Base-by-base conservation (phyloP, 257 asterid species). In the Scutellaria minor region DNA sequence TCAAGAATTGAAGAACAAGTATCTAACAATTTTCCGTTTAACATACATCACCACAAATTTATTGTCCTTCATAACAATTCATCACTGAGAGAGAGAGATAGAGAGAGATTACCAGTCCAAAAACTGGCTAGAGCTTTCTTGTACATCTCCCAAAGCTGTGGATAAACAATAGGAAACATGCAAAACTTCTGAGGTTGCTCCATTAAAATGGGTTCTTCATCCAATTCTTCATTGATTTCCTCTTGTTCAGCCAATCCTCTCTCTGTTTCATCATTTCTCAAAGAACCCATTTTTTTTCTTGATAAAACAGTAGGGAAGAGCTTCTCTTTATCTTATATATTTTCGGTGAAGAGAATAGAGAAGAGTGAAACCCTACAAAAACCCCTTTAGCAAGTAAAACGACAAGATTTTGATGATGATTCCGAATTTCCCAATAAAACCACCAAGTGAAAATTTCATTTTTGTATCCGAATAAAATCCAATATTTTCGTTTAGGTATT, bases 61-160 rank as follows among this genome's bases (percentile, higher is more conserved):
- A 2, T 3, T 1, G 37, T 31, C 37, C 37, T 31, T 31, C 37
- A 31, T 31, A 51, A 39, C 13, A 20, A 45, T 44, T 55, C 55
- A 66, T 48, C 20, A 48, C 8, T 6, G 27, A 57, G 13, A 63
- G 5, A 22, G 9, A 13, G 11, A 13, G 31, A 15, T 7, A 56
- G 18, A 18, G 18, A 18, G 18, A 18, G 46, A 65, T 53, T 86
- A 88, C 90, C 93, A 22, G 96, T 85, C 93, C 92, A 90, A 63
- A 90, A 88, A 75, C 93, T 86, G 65, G 96, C 89, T 75, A 77
- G 63, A 27, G 93, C 88, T 70, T 88, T 90, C 87, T 90, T 90
- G 85, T 90, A 90, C 92, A 90, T 86, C 87, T 88, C 88, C 96
- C 96, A 90, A 70, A 88, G 73, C 74, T 83, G 91, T 6, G 90